Evolutionary conservation across 2,329 filamentous ascomycete genomes (phyloP), one percentile per base, ranked within the genome.

Genomic region (Chalara sp.): DNA sequence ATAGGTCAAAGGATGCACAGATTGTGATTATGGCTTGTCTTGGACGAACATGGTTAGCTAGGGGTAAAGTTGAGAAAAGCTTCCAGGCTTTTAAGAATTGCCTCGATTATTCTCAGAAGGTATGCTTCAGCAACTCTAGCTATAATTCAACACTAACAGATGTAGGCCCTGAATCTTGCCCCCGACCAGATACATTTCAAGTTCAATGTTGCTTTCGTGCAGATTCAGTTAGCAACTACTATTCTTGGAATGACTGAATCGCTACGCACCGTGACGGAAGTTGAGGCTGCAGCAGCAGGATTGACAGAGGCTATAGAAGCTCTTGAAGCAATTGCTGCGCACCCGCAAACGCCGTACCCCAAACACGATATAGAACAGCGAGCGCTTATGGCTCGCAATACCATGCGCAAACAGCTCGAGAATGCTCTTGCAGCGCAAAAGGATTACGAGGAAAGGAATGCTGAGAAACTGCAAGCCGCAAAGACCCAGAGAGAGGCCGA

Each of bases 141-240:
- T 46, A 2, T 43, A 8, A 46, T 45, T 42, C 8, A 6, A 43
- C 56, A 11, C 54, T 69, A 56, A 68, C 61, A 52, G 32, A 32
- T 46, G 37, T 32, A 86, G 79, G 89, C 92, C 30, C 80, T 95
- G 13, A 80, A 83, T 50, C 79, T 87, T 49, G 83, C 87, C 1
- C n/a, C 90, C 0, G 87, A 93, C 5, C 89, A 95, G 61, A 78
- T 91, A 32, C 89, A 96, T 68, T 89, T 93, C 68, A 89, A 93
- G 67, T 99, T 99, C 78, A 99, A 99, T 63, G 88, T 99, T 31
- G 93, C 93, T 1, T 99, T 96, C 64, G 89, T 97, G 31, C 93
- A 97, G 65, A 95, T 96, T 56, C 91, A 96, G 67, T 83, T 97
- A 49, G 92, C 92, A 21, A 86, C 86, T 44, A 81, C 87, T 32